Base-by-base conservation (phyloP, 2,329 filamentous ascomycete genomes). In the Decorospora gaudefroyi region DNA sequence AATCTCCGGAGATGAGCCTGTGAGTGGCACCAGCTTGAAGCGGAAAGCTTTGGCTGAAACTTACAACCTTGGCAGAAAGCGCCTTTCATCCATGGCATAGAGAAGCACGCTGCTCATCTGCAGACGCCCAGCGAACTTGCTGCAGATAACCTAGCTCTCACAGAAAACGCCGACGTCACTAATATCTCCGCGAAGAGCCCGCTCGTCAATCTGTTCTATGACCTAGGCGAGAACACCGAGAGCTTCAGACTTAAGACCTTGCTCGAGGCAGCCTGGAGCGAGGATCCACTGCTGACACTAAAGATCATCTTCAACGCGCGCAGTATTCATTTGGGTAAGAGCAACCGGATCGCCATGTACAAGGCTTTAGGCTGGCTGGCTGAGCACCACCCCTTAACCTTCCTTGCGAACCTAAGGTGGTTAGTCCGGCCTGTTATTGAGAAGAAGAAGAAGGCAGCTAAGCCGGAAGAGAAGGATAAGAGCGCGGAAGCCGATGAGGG, bases 241-340 rank as follows among this genome's bases (percentile, higher is more conserved):
- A 66, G 68, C 0, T 57, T 64, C 0, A 56, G 68, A 1, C 59
- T 83, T 1, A 54, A 62, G 4, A 55, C 70, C 9, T 57, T 78
- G 1, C 74, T 84, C 19, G 59, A 74, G 2, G 46, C 62, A 2
- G 75, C 80, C 1, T 85, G 81, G 81, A 54, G 61, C 1, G 59
- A 67, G 1, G 76, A 83, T 46, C 49, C 76, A 0, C 55, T 75
- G 2, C 60, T 71, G 9, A 81, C 80, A 0, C 71, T 84, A 19
- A 81, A 81, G 58, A 74, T 84, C 54, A 79, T 84, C 51, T 84
- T 81, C 72, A 81, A 83, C 46, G 67, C 75, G 1, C 75, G 82
- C 7, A 82, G 79, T n/a, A 83, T 84, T 34, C 81, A 84, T 45
- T 65, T 83, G 0, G 81, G 82, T 11, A 83, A 83, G 63, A 72